Conservation (phyloP, 306 rosid species). For the Carpinus viminea region DNA sequence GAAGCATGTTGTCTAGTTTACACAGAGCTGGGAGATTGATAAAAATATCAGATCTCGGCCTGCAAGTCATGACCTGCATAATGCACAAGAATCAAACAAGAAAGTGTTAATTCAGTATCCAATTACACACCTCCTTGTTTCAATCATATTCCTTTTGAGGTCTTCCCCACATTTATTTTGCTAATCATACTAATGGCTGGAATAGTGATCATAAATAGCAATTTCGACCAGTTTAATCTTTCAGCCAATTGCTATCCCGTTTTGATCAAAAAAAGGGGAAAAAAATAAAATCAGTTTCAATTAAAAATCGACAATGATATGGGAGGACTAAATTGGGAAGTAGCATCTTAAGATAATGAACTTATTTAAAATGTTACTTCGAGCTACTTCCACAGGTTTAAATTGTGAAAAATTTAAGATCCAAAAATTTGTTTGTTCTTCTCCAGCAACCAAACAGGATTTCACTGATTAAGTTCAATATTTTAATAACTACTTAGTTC, state of each 20-base stretch:
- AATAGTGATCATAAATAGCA: not conserved
- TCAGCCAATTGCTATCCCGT: not conserved
- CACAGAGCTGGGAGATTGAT: slow-evolving; percentile 57
- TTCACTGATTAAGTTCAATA: not conserved
- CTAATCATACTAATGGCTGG: not conserved
- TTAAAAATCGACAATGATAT: not conserved
- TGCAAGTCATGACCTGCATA: slow-evolving; percentile 62
- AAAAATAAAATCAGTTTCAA: not conserved
- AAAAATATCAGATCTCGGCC: slow-evolving; percentile 55
- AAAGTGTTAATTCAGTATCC: not conserved
- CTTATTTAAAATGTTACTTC: not conserved
- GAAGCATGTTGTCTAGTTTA: slow-evolving; percentile 57
- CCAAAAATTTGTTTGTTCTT: not conserved
- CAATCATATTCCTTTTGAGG: not conserved
- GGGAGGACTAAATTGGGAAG: not conserved
- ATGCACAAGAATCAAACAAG: slow-evolving; percentile 11
- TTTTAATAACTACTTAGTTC: not conserved
- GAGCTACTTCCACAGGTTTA: not conserved
- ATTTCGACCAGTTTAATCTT: not conserved
- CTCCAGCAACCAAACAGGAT: not conserved
- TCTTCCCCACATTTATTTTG: not conserved
- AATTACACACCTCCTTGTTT: not conserved
- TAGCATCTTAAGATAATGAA: not conserved
- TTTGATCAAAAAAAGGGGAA: too few species aligned
- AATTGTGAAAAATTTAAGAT: not conserved